phyloP scores from a whole-genome alignment of 1,139 yeast species.

The Hanseniaspora sp. region DNA sequence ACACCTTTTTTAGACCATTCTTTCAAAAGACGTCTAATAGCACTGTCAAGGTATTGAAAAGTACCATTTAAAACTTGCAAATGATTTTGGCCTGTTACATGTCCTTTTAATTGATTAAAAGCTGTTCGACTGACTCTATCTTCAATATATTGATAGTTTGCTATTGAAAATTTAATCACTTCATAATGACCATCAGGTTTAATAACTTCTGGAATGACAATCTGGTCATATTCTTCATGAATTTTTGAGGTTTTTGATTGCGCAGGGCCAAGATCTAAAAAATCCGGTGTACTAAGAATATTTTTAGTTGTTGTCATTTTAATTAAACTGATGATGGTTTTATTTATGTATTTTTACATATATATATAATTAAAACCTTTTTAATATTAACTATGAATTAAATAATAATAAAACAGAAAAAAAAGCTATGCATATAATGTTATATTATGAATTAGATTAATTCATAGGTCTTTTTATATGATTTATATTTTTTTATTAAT shows the following conservation, averaged over 20 bases:
- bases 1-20: not conserved
- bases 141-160: not conserved
- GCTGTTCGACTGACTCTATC: constrained; percentile 18
- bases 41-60: constrained; percentile 4
- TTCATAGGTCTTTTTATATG: too few species aligned
- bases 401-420: too few species aligned
- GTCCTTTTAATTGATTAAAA: constrained; percentile 1
- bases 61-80: constrained; percentile 3
- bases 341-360: not conserved
- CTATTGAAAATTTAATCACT: not conserved
- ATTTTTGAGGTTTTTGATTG: not conserved
- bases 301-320: not conserved
- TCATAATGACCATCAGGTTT: constrained; percentile 18
- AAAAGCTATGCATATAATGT: too few species aligned
- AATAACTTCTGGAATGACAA: constrained; percentile 20
- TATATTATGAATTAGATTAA: too few species aligned
- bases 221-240: constrained; percentile 7
- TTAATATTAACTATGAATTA: too few species aligned
- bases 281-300: not conserved
- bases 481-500: too few species aligned
- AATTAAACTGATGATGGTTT: too few species aligned
- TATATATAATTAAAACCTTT: too few species aligned
- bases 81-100: not conserved
- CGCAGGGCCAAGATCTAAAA: not conserved
- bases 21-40: constrained; percentile 1